Conservation (phyloP, 148 eudicot species). For the Fagopyrum tataricum region DNA sequence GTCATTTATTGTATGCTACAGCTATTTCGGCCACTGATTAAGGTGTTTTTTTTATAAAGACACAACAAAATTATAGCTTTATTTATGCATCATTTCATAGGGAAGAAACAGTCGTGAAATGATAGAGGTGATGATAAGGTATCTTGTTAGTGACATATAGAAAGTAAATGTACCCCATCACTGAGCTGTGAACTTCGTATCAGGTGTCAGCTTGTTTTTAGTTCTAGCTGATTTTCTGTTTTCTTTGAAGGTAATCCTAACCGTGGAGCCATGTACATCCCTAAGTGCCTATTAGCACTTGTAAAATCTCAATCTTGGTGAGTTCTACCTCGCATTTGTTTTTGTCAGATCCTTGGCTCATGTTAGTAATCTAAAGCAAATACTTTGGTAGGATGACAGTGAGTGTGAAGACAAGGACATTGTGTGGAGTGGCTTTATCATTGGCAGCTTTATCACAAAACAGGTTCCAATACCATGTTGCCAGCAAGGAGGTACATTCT, state of each 20-base stretch:
- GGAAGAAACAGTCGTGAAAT: not conserved
- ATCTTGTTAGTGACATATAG: not conserved
- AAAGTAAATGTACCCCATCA: not conserved
- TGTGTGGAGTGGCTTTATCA: constrained; percentile 33
- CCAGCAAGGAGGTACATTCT: constrained; percentile 25
- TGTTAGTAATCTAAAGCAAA: constrained; percentile 14
- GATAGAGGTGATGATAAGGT: not conserved
- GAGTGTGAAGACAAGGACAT: constrained; percentile 31
- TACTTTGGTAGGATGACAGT: constrained; percentile 31
- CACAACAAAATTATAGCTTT: not conserved
- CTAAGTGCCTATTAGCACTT: constrained; percentile 33
- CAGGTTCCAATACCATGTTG: constrained; percentile 34
- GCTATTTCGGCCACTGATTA: not conserved
- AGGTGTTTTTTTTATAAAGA: not conserved
- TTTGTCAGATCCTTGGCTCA: constrained; percentile 7
- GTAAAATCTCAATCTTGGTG: constrained; percentile 45
- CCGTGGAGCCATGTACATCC: constrained; percentile 33
- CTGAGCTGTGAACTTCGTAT: not conserved
- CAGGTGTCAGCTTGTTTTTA: not conserved
- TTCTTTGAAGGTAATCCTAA: constrained; percentile 39
- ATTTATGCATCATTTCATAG: not conserved
- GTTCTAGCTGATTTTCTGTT: constrained; percentile 3
- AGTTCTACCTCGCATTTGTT: constrained; percentile 8
- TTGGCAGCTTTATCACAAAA: constrained; percentile 44
- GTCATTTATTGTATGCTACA: not conserved